Evolutionary conservation across 2,329 filamentous ascomycete genomes (phyloP), one percentile per base, ranked within the genome.

Genomic region (Neonectria ditissima): DNA sequence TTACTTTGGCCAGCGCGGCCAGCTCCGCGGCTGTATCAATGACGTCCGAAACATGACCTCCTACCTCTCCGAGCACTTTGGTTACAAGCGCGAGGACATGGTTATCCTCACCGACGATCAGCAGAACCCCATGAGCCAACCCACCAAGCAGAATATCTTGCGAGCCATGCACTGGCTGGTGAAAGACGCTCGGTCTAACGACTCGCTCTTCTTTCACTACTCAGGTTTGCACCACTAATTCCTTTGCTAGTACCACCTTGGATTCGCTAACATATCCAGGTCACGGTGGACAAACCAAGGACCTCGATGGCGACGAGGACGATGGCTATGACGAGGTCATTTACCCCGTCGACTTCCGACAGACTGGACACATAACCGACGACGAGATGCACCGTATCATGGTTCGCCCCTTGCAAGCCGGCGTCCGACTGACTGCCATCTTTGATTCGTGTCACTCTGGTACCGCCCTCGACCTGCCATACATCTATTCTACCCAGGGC

Each of bases 141-240:
- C 95, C 9, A 97, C 94, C 5, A 97, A 97, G 79, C 92, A 93
- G 70, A 98, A 98, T 76, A 97, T 98, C 59, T 80, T 98, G 39
- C 88, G 95, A 56, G 95, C 95, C 30, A 98, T 98, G 95, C 94
- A 97, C 77, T 98, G 95, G 95, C 83, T 98, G 20, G 93, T 97
- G 62, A 97, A 97, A 80, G 94, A 97, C 75, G 94, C 95, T 5
- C 87, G 87, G 62, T 92, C 94, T 0, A 97, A 97, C 76, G 95
- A 98, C 77, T 97, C 95, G 5, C 86, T 98, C 7, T 98, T 98
- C 81, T 97, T 98, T 83, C 95, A 98, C 80, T 98, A 97, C 78
- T 97, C 94, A 41, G 94, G 92, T 94, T 80, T 71, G 87, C 76
- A 41, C 8, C 24, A 24, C n/a, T 61, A 14, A 26, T 9, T 13